Evolutionary conservation across 1,284 basidiomycete genomes (phyloP), one percentile per base, ranked within the genome.

Genomic region (Clitocybe nebularis): DNA sequence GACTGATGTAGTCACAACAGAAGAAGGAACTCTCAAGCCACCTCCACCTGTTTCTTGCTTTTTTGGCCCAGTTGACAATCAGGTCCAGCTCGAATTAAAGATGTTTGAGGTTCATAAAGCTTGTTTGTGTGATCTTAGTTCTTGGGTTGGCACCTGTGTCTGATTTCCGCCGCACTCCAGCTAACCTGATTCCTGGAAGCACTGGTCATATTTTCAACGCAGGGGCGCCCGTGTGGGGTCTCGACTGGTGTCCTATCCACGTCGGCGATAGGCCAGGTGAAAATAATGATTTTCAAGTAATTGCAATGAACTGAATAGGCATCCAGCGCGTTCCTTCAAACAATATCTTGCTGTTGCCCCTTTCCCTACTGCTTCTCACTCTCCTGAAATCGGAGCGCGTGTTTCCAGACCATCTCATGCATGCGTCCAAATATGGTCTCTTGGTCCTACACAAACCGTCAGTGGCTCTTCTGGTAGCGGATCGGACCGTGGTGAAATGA

Each of bases 191-290:
- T 34, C 61, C 72, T 2, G 73, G 68, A 26, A 77, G 74, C 46
- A 65, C 71, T 21, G 71, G 81, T 0, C 75, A 84, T 48, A 67
- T 91, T 0, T 84, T 95, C 62, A 87, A 84, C 48, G 84, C 86
- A 0, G 93, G 93, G 1, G 84, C 83, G 2, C 86, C 89, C 0
- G 85, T 90, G 10, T 92, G 87, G 83, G 88, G 81, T 0, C 58
- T 94, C 13, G 90, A 93, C 54, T 96, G 93, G 92, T 92, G 90
- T 59, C 92, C 93, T 1, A 79, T 83, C 13, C 75, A 85, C 46
- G 68, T 75, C 17, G 66, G 71, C 19, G 80, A 85, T 39, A 73
- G 81, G 39, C 52, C 64, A 36, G 55, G 86, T 87, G 49, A 16
- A 48, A 71, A 57, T n/a, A 17, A 9, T 21, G 10, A n/a, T n/a